Evolutionary conservation across 2,329 filamentous ascomycete species (phyloP), one percentile per base, ranked within the genome.

Genomic region (Gliomastix tumulicola): DNA sequence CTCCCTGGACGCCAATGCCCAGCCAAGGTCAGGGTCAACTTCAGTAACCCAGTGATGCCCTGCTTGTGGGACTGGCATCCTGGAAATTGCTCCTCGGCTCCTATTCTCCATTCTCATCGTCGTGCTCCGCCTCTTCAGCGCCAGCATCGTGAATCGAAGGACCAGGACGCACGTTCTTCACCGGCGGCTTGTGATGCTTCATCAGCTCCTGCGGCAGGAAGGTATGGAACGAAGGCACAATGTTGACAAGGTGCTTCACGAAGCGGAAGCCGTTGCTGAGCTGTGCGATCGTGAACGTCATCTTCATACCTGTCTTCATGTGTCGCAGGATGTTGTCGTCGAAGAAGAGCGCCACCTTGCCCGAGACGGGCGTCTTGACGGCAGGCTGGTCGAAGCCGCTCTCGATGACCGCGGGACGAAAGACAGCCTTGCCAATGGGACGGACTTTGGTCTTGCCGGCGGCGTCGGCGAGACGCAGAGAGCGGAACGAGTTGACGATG

Each of bases 121-220:
- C 56, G 11, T n/a, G n/a, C n/a, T n/a, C n/a, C n/a, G n/a, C n/a
- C n/a, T n/a, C n/a, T n/a, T n/a, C n/a, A n/a, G n/a, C n/a, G n/a
- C n/a, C n/a, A n/a, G n/a, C n/a, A n/a, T n/a, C 54, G 10, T 63
- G 47, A 3, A 68, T 56, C 2, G 68, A 74, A 4, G 63, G 68
- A 3, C 65, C 60, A 4, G 66, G 65, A 1, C 71, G 64, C 12
- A 67, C 57, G 20, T 63, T 63, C 1, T 47, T 47, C 4, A 51
- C 51, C 0, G 81, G 80, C 18, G 71, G 59, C 54, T 79, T 84
- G 70, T 75, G 88, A 15, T 68, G 56, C 17, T 68, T 48, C 80
- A 89, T 84, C 44, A 84, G 61, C 45, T 82, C 75, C 53, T 89
- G 86, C 1, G 75, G 71, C 19, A 88, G 60, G 39, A 77, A 76